A percentile compares a stretch with the other conserved stretches of the same genome.
Conservation (phyloP, 371 early-diverging fungal genomes). For the Mitosporidium daphniae region DNA sequence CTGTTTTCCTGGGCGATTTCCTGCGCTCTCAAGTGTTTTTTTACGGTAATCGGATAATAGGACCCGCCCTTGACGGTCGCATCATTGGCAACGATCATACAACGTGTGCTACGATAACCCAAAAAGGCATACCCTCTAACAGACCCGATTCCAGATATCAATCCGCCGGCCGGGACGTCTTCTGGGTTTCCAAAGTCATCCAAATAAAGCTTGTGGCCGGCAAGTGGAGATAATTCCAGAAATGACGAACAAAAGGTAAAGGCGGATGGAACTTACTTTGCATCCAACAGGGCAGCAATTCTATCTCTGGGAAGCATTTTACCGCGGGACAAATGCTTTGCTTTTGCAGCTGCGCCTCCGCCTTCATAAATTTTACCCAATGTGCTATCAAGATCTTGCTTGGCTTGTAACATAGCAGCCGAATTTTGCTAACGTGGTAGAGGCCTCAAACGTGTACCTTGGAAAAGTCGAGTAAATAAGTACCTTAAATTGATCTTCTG, state of each 20-base stretch:
- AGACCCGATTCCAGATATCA: conserved; percentile 78
- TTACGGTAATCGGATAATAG: conserved; percentile 64
- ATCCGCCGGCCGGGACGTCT: conserved; percentile 49
- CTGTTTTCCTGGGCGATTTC: conserved; percentile 71
- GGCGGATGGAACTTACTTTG: conserved; percentile 13
- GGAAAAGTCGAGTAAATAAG: no score
- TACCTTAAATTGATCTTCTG: no score
- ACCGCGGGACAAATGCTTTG: conserved; percentile 39
- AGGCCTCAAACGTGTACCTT: no score
- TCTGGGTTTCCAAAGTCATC: no score
- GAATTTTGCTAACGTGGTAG: no score
- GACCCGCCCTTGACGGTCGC: conserved; percentile 40
- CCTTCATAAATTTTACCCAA: conserved; percentile 12
- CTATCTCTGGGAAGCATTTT: conserved; percentile 77
- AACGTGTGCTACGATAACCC: conserved; percentile 23
- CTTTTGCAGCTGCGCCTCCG: conserved; percentile 48
- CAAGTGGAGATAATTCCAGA: conserved; percentile 66
- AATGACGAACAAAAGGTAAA: conserved; percentile 18
- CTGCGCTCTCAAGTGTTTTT: conserved; percentile 52
- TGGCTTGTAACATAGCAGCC: no score
- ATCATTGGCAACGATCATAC: conserved; percentile 78
- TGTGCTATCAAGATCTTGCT: conserved; percentile 1
- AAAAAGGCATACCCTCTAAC: conserved; percentile 27
- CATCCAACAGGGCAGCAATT: conserved; percentile 41
- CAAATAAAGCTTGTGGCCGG: conserved; percentile 49